phyloP scores from a whole-genome alignment of 768 basidiomycete genomes.

The Russula dissimulans region DNA sequence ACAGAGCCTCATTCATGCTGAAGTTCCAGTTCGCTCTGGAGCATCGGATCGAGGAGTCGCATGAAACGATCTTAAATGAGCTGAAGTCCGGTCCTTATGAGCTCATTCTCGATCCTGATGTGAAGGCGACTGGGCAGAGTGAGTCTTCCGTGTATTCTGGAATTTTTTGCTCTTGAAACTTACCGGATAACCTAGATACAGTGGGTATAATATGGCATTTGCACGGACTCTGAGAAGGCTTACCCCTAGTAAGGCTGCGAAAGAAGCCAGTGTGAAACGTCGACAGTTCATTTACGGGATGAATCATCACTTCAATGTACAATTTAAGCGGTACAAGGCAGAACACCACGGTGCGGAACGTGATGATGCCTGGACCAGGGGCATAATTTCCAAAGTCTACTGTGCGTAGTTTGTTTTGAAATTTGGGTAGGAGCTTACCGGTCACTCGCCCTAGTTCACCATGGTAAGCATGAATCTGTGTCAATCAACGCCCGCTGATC shows the following conservation, averaged over 20 bases:
- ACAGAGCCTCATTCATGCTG: slow-evolving; percentile 12
- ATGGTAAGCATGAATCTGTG: not conserved
- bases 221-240: not conserved
- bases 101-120: slow-evolving; percentile 8
- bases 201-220: not conserved
- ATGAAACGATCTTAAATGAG: slow-evolving; percentile 16
- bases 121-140: slow-evolving; percentile 16
- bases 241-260: slow-evolving; percentile 7
- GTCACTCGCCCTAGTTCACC: not conserved
- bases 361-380: slow-evolving; percentile 10
- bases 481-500: not conserved
- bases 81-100: slow-evolving; percentile 14
- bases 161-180: not conserved
- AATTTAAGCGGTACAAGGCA: slow-evolving; percentile 13
- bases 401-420: not conserved
- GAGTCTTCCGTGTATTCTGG: not conserved
- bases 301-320: slow-evolving; percentile 9
- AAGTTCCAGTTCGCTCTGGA: slow-evolving; percentile 13
- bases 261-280: slow-evolving; percentile 12
- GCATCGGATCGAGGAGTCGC: slow-evolving; percentile 7
- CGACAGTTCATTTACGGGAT: slow-evolving; percentile 9
- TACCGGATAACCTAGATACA: not conserved
- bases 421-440: not conserved
- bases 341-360: slow-evolving; percentile 7
- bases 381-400: slow-evolving; percentile 8